Base-by-base conservation (phyloP, 2,329 filamentous ascomycete genomes). In the Pseudogymnoascus sp. region DNA sequence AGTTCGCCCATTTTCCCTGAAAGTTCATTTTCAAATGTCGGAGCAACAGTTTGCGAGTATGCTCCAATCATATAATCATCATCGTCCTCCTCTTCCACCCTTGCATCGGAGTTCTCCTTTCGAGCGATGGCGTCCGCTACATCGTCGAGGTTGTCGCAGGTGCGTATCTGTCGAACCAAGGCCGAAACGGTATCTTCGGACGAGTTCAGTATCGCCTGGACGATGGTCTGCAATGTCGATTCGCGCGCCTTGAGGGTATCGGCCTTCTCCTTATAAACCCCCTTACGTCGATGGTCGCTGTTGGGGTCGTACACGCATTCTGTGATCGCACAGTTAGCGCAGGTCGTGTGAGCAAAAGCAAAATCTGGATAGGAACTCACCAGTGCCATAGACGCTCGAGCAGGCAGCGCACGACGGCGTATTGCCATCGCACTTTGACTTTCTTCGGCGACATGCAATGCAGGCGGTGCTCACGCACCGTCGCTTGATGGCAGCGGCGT, bases 261-360 rank as follows among this genome's bases (percentile, higher is more conserved):
- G 23, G 89, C 85, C 74, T 96, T 94, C 75, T 96, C 92, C 71
- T 93, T 92, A 75, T 97, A 97, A 59, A 97, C 94, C 64, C 94
- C 94, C 74, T 97, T 97, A 60, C 94, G 88, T 59, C 94, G 89
- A 74, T 97, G 92, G 74, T 99, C 94, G 63, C 92, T 96, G 72
- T 92, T 95, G 3, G 92, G 93, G 72, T 97, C 93, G 79, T 97
- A 97, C 67, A 97, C 82, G 74, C 94, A 97, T 77, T 90, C 86
- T 65, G 49, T 72, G 37, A 16, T 10, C 63, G 10, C 16, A 26
- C 38, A 60, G 33, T 41, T 60, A 60, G 58, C 58, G 58, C 19
- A 60, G 35, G 11, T 26, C 29, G 14, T 52, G 52, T 37, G 41
- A 23, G 63, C n/a, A 59, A 59, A 31, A 45, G 23, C 38, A 29